Percentiles rank a stretch among this genome's conserved stretches.
These are phyloP conservation scores for Oehlia diaphana DNA, from an alignment of 192 early-diverging fungal species.

Conservation along the genomic window DNA sequence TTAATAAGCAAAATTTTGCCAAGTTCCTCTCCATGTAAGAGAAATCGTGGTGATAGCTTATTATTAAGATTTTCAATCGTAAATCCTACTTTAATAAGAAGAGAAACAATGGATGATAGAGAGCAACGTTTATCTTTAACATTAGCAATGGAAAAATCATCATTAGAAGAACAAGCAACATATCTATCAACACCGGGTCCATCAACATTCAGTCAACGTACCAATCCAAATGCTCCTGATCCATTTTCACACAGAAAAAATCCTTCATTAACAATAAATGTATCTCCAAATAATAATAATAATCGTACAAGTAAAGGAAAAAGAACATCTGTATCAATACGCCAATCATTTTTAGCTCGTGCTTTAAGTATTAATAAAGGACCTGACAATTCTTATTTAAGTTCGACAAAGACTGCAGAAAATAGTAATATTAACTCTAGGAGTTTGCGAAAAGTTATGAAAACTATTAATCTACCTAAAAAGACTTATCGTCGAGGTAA, in stretches of 20 bases:
- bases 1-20: not conserved
- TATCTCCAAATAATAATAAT: not conserved
- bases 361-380: not conserved
- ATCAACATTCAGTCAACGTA: slow-evolving; percentile 7
- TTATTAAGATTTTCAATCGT: not conserved
- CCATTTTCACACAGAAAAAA: not conserved
- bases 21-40: not conserved
- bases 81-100: not conserved
- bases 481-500: not conserved
- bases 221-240: not conserved
- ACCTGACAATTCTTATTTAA: not conserved
- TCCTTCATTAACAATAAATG: not conserved
- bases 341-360: not conserved
- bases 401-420: not conserved
- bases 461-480: not conserved
- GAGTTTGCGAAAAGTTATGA: not conserved
- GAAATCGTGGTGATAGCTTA: not conserved
- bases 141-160: not conserved
- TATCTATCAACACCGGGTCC: not conserved
- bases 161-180: not conserved
- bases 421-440: not conserved
- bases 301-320: not conserved
- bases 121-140: not conserved
- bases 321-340: not conserved
- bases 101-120: not conserved